These are phyloP conservation scores for Mucor velutinosus DNA, from an alignment of 371 early-diverging fungal genomes.

Conservation along the genomic window DNA sequence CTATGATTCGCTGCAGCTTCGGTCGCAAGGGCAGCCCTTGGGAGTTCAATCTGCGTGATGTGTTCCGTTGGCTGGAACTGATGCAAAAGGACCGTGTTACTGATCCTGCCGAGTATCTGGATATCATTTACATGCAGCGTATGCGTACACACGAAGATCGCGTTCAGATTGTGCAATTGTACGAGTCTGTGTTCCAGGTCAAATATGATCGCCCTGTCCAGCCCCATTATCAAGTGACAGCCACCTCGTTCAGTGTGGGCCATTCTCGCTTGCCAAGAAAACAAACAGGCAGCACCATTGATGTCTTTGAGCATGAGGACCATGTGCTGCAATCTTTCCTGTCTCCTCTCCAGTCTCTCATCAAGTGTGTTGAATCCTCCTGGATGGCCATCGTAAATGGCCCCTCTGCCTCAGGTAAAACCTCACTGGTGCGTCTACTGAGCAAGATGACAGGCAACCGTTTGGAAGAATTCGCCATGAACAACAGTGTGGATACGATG, in stretches of 20 bases:
- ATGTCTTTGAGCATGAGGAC: constrained; percentile 44
- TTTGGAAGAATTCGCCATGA: constrained; percentile 93
- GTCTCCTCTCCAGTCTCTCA: constrained; percentile 73
- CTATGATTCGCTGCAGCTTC: constrained; percentile 79
- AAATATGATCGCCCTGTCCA: constrained; percentile 43
- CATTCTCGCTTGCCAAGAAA: constrained; percentile 64
- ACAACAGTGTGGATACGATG: constrained; percentile 91
- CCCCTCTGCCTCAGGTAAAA: constrained; percentile 86
- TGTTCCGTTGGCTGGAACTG: constrained; percentile 93
- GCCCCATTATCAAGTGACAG: constrained; percentile 47
- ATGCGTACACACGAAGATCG: constrained; percentile 88
- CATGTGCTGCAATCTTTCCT: constrained; percentile 73
- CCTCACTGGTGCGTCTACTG: constrained; percentile 80
- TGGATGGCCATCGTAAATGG: constrained; percentile 96
- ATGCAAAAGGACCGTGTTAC: constrained; percentile 53
- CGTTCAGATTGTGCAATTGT: constrained; percentile 65
- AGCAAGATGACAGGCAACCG: constrained; percentile 81
- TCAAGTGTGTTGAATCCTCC: constrained; percentile 86
- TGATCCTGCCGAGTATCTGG: constrained; percentile 76
- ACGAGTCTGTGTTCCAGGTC: constrained; percentile 63
- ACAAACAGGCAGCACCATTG: constrained; percentile 12
- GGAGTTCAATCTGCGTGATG: constrained; percentile 98
- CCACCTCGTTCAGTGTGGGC: constrained; percentile 64
- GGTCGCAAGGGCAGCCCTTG: constrained; percentile 92
- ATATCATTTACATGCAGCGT: constrained; percentile 84